Percentiles rank a stretch among this genome's conserved stretches.
These are phyloP conservation scores for Leccinum barrowsii DNA, from an alignment of 768 basidiomycete species.

Conservation along the genomic window DNA sequence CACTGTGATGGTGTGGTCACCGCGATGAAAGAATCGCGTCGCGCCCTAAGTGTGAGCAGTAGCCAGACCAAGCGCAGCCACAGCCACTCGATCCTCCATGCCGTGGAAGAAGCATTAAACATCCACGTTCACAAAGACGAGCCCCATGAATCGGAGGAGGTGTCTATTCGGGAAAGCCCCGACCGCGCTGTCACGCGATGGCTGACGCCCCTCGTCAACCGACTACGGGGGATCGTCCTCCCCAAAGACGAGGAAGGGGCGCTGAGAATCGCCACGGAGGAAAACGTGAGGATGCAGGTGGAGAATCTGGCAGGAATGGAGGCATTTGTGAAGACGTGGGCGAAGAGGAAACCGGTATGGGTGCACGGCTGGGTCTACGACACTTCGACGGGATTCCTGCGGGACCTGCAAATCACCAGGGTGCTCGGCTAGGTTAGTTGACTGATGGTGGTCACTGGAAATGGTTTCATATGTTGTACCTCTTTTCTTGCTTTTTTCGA, in stretches of 20 bases:
- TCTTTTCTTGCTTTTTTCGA: no score
- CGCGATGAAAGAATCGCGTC: constrained; percentile 10
- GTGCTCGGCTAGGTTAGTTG: constrained; percentile 23
- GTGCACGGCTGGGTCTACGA: constrained; percentile 78
- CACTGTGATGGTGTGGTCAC: constrained; percentile 74
- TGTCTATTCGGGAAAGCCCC: constrained; percentile 22
- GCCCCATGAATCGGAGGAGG: constrained; percentile 1
- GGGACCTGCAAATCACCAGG: constrained; percentile 50
- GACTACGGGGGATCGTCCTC: constrained; percentile 41
- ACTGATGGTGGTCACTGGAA: no score
- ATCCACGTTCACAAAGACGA: constrained; percentile 24
- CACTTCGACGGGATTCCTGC: constrained; percentile 52
- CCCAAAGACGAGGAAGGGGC: constrained; percentile 30
- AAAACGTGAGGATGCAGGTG: constrained; percentile 57
- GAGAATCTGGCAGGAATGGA: constrained; percentile 42
- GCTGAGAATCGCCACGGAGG: constrained; percentile 34
- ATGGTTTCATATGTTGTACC: no score
- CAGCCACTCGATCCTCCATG: constrained; percentile 14
- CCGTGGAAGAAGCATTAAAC: neutral
- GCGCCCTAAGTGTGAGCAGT: constrained; percentile 46
- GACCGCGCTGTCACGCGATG: constrained; percentile 59
- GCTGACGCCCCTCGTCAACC: constrained; percentile 63
- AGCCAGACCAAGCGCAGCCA: constrained; percentile 1
- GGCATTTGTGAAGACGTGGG: constrained; percentile 39
- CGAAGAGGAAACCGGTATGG: constrained; percentile 39